Evolutionary conservation across 106 monocot species (phyloP), one percentile per base, ranked within the genome.

Genomic region (Triglochin maritima): DNA sequence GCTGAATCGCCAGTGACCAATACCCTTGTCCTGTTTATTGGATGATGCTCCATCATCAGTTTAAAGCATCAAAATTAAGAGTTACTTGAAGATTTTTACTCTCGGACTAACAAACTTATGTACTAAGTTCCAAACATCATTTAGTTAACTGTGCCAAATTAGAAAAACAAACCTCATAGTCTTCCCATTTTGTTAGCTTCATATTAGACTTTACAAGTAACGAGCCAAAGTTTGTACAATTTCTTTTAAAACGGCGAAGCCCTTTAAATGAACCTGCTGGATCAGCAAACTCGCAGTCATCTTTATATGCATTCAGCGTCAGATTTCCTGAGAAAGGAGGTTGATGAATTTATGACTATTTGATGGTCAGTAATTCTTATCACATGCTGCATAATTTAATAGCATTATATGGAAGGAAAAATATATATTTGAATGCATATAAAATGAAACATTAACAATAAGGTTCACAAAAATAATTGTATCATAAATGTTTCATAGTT

Each of bases 121-220:
- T 29, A 29, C 42, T 60, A 17, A 44, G 29, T 9, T 60, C 7
- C 17, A 17, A 60, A 16, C 9, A 29, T 44, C 43, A 62, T 11
- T 45, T 46, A 45, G 3, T 62, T 43, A 3, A 46, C 42, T 62
- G 9, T 44, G 47, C 47, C 46, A 46, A 12, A 63, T 13, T n/a
- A 12, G 11, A 29, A 47, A 49, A 2, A 7, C 72, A 81, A 43
- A 87, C 90, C 85, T 81, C 84, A 60, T 71, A 78, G 50, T 98
- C 91, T 62, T 98, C 96, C 96, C 96, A 98, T 58, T 86, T 88
- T 7, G 74, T 98, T 65, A 98, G 90, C 49, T 98, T 86, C 96
- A 98, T 98, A 63, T 79, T 80, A 46, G 91, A 90, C 66, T 82
- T 88, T 49, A 82, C 76, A 64, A 98, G 81, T 42, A 91, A 75